These are phyloP conservation scores for Corchorus olitorius DNA, from an alignment of 345 rosid genomes.

Conservation along the genomic window DNA sequence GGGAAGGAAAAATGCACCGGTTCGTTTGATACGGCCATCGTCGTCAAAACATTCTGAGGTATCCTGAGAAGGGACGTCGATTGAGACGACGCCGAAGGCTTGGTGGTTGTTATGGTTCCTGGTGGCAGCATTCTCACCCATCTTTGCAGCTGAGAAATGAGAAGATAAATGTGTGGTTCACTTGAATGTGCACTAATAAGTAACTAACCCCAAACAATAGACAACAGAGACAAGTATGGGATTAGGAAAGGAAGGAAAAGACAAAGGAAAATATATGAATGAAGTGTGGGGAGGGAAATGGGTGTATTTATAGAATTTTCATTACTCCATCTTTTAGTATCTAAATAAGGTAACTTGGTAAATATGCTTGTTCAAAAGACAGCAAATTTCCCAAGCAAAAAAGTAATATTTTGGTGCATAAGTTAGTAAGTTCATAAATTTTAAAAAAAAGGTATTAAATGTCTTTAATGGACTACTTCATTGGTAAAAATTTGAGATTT, in stretches of 20 bases:
- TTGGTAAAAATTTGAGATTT: no score
- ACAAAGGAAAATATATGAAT: background rate
- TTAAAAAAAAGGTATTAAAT: no score
- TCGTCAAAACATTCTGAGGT: constrained; percentile 64
- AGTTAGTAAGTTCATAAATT: no score
- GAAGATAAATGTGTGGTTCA: background rate
- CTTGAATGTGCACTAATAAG: background rate
- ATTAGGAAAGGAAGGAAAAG: background rate
- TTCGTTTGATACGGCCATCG: constrained; percentile 72
- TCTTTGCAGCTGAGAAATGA: constrained; percentile 24
- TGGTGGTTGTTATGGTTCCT: constrained; percentile 37
- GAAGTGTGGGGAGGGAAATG: background rate
- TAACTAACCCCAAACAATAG: background rate
- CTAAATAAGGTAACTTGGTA: no score
- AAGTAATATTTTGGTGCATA: no score
- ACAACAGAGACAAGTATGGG: background rate
- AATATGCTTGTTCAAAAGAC: no score
- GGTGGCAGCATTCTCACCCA: constrained; percentile 55
- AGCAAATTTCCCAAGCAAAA: no score
- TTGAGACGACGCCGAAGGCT: constrained; percentile 39
- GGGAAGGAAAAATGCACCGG: constrained; percentile 36
- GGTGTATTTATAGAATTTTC: background rate
- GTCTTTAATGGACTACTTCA: no score
- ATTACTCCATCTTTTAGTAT: no score
- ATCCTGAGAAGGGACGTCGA: constrained; percentile 33